Percentiles rank a stretch among this genome's conserved stretches.
Evolutionary conservation across 2,329 filamentous ascomycete genomes (phyloP).

Genomic region (Xylaria multiplex): DNA sequence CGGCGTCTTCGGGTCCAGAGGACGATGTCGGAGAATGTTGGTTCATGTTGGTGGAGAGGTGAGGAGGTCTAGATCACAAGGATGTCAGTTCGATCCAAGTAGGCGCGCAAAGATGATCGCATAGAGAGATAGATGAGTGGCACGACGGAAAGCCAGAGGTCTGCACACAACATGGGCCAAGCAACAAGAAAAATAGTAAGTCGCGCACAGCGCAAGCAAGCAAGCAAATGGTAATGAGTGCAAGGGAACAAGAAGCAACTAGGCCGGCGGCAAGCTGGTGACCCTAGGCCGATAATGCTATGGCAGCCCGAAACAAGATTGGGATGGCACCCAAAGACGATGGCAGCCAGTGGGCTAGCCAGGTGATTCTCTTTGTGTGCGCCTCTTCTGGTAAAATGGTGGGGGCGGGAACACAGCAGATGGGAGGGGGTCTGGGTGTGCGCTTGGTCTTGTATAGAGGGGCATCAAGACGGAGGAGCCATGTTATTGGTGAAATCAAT

Average conservation of each 20-base stretch:
- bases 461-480: conserved; percentile 23
- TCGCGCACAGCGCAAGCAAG: conserved; percentile 40
- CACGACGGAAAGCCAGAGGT: conserved; percentile 16
- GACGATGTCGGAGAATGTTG: conserved; percentile 78
- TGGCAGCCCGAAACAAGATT: conserved; percentile 43
- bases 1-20: conserved; percentile 81
- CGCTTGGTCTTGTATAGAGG: conserved; percentile 31
- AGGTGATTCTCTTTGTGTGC: conserved; percentile 36
- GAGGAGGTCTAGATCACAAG: conserved; percentile 60
- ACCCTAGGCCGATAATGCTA: conserved; percentile 37
- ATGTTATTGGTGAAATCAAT: conserved; percentile 25
- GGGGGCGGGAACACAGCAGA: conserved; percentile 30
- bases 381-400: conserved; percentile 32
- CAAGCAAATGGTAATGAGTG: conserved; percentile 7
- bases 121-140: conserved; percentile 18
- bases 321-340: conserved; percentile 35
- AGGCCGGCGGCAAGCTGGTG: conserved; percentile 38
- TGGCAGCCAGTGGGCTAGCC: conserved; percentile 37
- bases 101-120: conserved; percentile 25
- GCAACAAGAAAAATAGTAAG: conserved; percentile 20
- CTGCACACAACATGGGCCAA: conserved; percentile 17
- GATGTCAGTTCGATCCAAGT: conserved; percentile 45
- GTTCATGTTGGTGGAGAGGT: conserved; percentile 68
- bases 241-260: conserved; percentile 22
- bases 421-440: conserved; percentile 20